Percentiles rank a stretch among this genome's conserved stretches.
Conservation (phyloP, 176 grass and related monocot species). For the Rhipidocladum racemiflorum region DNA sequence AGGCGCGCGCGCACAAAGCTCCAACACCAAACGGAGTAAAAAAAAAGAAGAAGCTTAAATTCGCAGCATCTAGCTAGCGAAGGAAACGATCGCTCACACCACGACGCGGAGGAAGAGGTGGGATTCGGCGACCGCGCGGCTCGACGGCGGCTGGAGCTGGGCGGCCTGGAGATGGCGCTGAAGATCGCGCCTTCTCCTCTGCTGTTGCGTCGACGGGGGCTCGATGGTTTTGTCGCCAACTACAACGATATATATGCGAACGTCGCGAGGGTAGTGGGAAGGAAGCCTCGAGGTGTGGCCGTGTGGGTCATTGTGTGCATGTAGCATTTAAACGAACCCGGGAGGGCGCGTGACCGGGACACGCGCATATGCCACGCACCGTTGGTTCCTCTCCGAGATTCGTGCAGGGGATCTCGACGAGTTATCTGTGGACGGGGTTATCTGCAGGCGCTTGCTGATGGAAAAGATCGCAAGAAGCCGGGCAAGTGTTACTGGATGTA, state of each 20-base stretch:
- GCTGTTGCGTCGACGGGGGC: background rate
- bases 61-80: too few relatives aligned
- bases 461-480: too few relatives aligned
- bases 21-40: background rate
- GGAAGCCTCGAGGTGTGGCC: background rate
- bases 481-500: too few relatives aligned
- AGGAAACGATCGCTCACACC: constrained; percentile 7
- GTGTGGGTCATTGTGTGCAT: constrained; percentile 35
- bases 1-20: background rate
- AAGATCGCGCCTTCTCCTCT: constrained; percentile 2
- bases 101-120: background rate
- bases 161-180: background rate
- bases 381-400: background rate
- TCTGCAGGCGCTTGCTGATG: too few relatives aligned
- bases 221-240: constrained; percentile 2
- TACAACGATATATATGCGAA: background rate
- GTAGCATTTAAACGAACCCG: constrained; percentile 25
- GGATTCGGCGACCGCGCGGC: background rate
- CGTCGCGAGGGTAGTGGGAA: background rate
- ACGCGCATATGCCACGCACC: background rate
- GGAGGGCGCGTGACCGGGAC: background rate
- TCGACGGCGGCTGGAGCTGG: background rate
- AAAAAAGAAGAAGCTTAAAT: background rate
- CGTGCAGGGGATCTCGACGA: too few relatives aligned
- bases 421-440: too few relatives aligned